Base-by-base conservation (phyloP, 2,329 filamentous ascomycete species). In the Epichloe sp. region DNA sequence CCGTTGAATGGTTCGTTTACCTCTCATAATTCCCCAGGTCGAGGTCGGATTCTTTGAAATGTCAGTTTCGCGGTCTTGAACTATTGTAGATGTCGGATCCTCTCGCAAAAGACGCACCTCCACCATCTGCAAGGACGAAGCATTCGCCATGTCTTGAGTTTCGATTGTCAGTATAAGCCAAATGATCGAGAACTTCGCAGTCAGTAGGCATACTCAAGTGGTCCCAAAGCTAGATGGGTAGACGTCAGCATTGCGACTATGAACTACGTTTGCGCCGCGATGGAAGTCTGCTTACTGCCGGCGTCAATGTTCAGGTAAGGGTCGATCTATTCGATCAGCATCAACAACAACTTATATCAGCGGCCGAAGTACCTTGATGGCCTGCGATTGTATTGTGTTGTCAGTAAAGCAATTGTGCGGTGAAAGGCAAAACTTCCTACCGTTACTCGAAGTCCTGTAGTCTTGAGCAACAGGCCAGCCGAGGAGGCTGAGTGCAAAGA, bases 91-190 rank as follows among this genome's bases (percentile, higher is more conserved):
- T 21, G 5, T n/a, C 21, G 26, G 26, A 10, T 14, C 23, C 12
- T 17, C 45, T 23, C 7, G 47, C 17, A 37, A 17, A 19, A 17
- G 11, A 47, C 42, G 48, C 52, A 48, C 59, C 86, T 58, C 86
- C 86, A 56, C 87, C 87, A 62, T 93, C 88, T 59, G 87, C 81
- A 52, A 93, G 78, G 47, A 96, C 90, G 64, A 91, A 95, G 58
- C 86, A 85, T 71, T 95, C 90, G 57, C 90, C 90, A 64, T 95
- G 88, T 67, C 82, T 86, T 36, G 36, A 51, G 43, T 37, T 15
- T 34, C n/a, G 42, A 41, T 17, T 44, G 38, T 59, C 49, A 59
- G 53, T 36, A 8, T 11, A 5, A 14, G n/a, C 14, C 19, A 4
- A 5, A 17, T 17, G 10, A 10, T 35, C 5, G 8, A 6, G 12